phyloP scores from a whole-genome alignment of 495 filamentous ascomycete genomes.

The Tuber indicum region DNA sequence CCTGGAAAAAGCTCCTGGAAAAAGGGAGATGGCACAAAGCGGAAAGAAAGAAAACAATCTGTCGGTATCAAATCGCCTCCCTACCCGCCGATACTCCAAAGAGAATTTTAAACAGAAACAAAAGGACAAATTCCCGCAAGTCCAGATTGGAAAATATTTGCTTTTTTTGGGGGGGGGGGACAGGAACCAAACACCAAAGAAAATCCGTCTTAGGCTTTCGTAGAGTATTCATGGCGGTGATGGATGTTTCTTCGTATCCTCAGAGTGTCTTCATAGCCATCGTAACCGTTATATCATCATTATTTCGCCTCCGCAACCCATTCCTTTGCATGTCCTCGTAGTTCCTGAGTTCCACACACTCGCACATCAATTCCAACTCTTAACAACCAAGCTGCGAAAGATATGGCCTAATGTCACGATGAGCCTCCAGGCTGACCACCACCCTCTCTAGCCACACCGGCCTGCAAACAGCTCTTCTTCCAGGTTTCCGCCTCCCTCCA shows the following conservation, averaged over 20 bases:
- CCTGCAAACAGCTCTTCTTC: slow-evolving; percentile 73
- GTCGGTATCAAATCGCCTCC: slow-evolving; percentile 3
- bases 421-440: slow-evolving; percentile 36
- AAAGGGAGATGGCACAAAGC: slow-evolving; percentile 17
- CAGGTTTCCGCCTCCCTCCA: slow-evolving; percentile 75
- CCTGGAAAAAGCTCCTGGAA: not conserved
- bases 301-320: not conserved
- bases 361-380: slow-evolving; percentile 6
- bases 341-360: not conserved
- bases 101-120: slow-evolving; percentile 17
- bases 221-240: not conserved
- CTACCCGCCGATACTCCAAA: not conserved
- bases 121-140: slow-evolving; percentile 28
- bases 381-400: not conserved
- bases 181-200: slow-evolving; percentile 6
- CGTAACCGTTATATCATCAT: slow-evolving; percentile 21
- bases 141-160: slow-evolving; percentile 21
- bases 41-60: slow-evolving; percentile 15
- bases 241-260: slow-evolving; percentile 3
- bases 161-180: slow-evolving; percentile 14
- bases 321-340: not conserved
- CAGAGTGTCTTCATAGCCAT: slow-evolving; percentile 1
- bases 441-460: slow-evolving; percentile 52
- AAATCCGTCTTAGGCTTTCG: not conserved
- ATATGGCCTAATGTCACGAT: slow-evolving; percentile 36